Base-by-base conservation (phyloP, 2,329 filamentous ascomycete genomes). In the Cadophora gregata region DNA sequence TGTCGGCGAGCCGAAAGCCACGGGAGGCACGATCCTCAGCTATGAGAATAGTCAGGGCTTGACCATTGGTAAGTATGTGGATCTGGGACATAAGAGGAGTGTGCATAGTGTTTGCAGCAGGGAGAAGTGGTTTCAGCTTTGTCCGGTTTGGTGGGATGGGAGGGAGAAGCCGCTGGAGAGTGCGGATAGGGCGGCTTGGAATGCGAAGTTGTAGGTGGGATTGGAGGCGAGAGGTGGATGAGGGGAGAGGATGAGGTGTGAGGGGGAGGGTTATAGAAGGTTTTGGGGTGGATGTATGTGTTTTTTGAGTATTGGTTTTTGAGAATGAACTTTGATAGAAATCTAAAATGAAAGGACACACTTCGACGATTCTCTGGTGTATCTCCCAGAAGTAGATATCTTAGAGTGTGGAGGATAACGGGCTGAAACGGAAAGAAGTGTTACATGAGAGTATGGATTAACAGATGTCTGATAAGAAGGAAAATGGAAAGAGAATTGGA, bases 1-100 rank as follows among this genome's bases (percentile, higher is more conserved):
- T 9, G 84, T 88, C 8, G 89, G 89, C 68, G 92, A 95, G 80
- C 91, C 92, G 38, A 90, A 90, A 76, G 87, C 86, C 66, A 90
- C 88, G 4, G 91, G 90, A 73, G 84, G 82, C 31, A 90, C 87
- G 0, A 88, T 93, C 16, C 81, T 93, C 66, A 71, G 70, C 10
- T 78, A 77, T 60, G 76, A 78, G 64, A 75, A 74, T 47, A 65
- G 71, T 0, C 74, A 77, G 36, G 77, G 77, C 1, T 69, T 78
- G 4, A 68, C 65, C 25, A 74, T 77, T 62, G 75, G 69, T 29
- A 78, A 79, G 63, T 80, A 76, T 62, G 77, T 80, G 16, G 79
- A 80, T 67, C 69, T 80, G 25, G 75, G 74, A 0, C 79, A 80
- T 64, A 80, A 80, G 67, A 72, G 79, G 31, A 77, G 75, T n/a